Conservation (phyloP, 73 alveolate species). For the Tetrahymena elliotti region DNA sequence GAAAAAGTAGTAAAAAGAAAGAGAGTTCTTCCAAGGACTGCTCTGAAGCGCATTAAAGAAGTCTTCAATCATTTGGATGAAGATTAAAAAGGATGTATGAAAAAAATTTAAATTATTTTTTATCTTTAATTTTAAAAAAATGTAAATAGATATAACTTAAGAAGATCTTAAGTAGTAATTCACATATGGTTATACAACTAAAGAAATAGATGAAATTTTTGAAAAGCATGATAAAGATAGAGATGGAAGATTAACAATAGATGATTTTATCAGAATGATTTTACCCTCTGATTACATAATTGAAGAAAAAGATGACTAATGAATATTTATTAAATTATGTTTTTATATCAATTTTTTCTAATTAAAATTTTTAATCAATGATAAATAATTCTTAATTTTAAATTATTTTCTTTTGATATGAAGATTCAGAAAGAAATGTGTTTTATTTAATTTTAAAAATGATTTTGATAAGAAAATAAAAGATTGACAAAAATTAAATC, state of each 20-base stretch:
- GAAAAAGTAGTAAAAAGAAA: slow-evolving; percentile 5
- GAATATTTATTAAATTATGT: background rate
- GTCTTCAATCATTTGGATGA: slow-evolving; percentile 16
- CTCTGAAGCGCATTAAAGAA: slow-evolving; percentile 2
- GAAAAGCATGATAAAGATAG: slow-evolving; percentile 18
- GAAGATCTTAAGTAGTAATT: slow-evolving; percentile 32
- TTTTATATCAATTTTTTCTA: background rate
- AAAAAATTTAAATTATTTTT: background rate
- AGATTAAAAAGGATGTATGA: slow-evolving; percentile 29
- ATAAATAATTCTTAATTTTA: background rate
- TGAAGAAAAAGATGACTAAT: slow-evolving; percentile 31
- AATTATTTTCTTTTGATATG: too few relatives aligned
- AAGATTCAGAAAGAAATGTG: too few relatives aligned
- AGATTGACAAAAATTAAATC: background rate
- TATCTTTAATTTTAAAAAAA: background rate
- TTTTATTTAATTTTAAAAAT: too few relatives aligned
- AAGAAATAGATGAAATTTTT: slow-evolving; percentile 32
- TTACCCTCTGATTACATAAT: slow-evolving; percentile 26
- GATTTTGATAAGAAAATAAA: too few relatives aligned
- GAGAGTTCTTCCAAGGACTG: slow-evolving; percentile 21
- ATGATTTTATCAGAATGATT: slow-evolving; percentile 24
- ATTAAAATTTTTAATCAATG: background rate
- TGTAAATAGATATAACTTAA: slow-evolving; percentile 3
- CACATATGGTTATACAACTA: slow-evolving; percentile 22
- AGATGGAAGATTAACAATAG: slow-evolving; percentile 26